Evolutionary conservation across 2,329 filamentous ascomycete genomes (phyloP), one percentile per base, ranked within the genome.

Genomic region (Alternaria triticimaculans): DNA sequence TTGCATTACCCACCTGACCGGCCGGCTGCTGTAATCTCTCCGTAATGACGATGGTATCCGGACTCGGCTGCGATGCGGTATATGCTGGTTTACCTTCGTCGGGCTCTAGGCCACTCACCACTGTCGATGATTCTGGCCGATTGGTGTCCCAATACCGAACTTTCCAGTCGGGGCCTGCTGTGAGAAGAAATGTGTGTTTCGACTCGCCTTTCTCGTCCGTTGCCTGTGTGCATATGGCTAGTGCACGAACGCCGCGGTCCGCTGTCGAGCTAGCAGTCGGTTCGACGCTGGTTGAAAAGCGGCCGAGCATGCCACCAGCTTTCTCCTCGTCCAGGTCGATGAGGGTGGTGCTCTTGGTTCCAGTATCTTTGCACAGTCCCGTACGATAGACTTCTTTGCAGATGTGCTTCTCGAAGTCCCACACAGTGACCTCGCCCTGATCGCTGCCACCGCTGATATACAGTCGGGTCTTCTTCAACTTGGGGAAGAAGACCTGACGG

Each of bases 111-210:
- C 95, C 95, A 76, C 92, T 97, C 67, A 96, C 90, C 14, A 97
- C 87, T 60, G 87, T 85, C 44, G 93, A 97, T 63, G 89, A 87
- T 74, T 97, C 93, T 10, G 93, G 86, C 10, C 90, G 89, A 10
- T 88, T 85, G 14, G 96, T 85, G 76, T 99, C 95, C 96, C 96
- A 99, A 81, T 96, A 98, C 10, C 96, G 89, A 18, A 99, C 87
- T 80, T 92, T 96, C 81, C 92, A 93, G 80, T 98, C 96, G 11
- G 92, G 92, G 0, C 95, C 95, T 18, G 91, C 94, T 0, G 93
- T 96, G 41, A 99, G 83, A 50, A 97, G 87, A 77, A 96, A 97
- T 0, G 92, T 90, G 72, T 93, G 90, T 61, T 91, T 90, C 5
- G 91, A 73, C 20, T 94, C 92, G 46, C 88, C 85, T 62, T 89